Percentiles rank a stretch among this genome's conserved stretches.
Conservation (phyloP, 2,329 filamentous ascomycete genomes). For the Claviceps paspali region DNA sequence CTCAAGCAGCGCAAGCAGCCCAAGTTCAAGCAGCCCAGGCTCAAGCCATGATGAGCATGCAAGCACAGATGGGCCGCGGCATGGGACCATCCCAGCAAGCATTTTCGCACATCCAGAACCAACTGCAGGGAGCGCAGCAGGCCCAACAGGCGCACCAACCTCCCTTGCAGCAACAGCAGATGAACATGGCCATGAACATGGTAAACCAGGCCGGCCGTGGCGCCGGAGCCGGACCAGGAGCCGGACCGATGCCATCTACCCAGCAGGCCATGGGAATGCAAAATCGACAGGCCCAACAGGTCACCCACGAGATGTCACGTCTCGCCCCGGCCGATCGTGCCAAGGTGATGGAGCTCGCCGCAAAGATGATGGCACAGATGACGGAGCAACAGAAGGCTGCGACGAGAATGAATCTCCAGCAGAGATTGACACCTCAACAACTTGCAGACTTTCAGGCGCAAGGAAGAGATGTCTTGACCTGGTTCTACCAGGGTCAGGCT, state of each 20-base stretch:
- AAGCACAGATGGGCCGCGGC: constrained; percentile 34
- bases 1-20: constrained; percentile 19
- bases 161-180: constrained; percentile 16
- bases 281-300: constrained; percentile 14
- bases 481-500: constrained; percentile 34
- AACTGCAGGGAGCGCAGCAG: constrained; percentile 39
- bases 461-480: constrained; percentile 32
- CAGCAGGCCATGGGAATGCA: constrained; percentile 26
- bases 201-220: constrained; percentile 21
- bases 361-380: constrained; percentile 22
- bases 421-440: constrained; percentile 27
- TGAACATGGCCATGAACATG: constrained; percentile 28
- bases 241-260: constrained; percentile 22
- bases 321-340: constrained; percentile 28
- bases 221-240: constrained; percentile 3
- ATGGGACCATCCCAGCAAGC: constrained; percentile 35
- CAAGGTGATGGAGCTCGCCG: constrained; percentile 30
- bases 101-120: constrained; percentile 43
- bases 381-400: constrained; percentile 29
- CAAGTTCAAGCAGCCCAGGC: constrained; percentile 24
- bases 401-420: constrained; percentile 16
- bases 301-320: constrained; percentile 21
- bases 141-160: constrained; percentile 21
- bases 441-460: constrained; percentile 28
- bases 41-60: constrained; percentile 38